Conservation (phyloP, 768 basidiomycete species). For the Pisolithus orientalis region DNA sequence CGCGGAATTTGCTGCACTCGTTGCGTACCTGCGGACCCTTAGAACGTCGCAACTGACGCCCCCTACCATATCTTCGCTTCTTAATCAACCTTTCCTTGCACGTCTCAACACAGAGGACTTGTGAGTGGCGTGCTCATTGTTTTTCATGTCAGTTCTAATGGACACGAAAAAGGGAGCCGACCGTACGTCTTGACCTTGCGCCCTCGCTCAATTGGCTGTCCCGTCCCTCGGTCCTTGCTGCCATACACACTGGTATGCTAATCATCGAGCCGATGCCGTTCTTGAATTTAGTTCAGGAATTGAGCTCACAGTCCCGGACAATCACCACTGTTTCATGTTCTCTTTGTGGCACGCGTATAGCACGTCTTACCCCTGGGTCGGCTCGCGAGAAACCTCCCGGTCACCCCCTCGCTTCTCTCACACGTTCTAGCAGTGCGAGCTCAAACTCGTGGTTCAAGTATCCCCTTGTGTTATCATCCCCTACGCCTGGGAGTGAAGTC, state of each 20-base stretch:
- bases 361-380: conserved; percentile 38
- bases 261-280: conserved; percentile 81
- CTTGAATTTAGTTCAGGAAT: conserved; percentile 50
- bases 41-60: conserved; percentile 52
- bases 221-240: conserved; percentile 72
- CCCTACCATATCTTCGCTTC: conserved; percentile 67
- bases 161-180: conserved; percentile 66
- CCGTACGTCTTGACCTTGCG: conserved; percentile 87
- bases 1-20: conserved; percentile 72
- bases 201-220: conserved; percentile 94
- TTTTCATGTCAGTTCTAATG: conserved; percentile 7
- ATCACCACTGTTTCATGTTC: conserved; percentile 58
- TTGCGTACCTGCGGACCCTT: conserved; percentile 68
- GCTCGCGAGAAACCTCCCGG: conserved; percentile 22
- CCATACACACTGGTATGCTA: conserved; percentile 84
- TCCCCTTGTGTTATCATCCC: conserved; percentile 31
- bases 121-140: conserved; percentile 42
- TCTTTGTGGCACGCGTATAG: conserved; percentile 60
- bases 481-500: conserved; percentile 10
- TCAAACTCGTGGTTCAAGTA: conserved; percentile 58
- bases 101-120: conserved; percentile 78
- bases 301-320: conserved; percentile 40
- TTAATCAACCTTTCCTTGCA: conserved; percentile 72
- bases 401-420: conserved; percentile 24
- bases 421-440: conserved; percentile 37